phyloP scores from a whole-genome alignment of 306 rosid species.

The Ochetophila trinervis region DNA sequence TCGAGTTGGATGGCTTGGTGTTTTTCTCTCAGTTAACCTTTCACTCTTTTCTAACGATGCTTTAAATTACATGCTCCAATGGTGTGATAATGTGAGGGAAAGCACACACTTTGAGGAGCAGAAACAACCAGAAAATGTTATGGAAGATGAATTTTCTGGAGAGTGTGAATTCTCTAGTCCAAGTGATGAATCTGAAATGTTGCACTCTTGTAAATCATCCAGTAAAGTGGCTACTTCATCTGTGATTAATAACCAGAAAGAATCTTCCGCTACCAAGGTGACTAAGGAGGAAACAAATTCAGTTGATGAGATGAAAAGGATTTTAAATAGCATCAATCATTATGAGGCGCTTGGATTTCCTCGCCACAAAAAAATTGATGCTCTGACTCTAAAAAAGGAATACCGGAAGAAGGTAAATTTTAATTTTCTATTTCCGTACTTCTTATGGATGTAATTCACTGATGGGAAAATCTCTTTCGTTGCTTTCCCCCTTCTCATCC shows the following conservation, averaged over 20 bases:
- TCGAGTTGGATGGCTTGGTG: constrained; percentile 90
- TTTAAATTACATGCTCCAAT: constrained; percentile 70
- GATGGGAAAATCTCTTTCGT: not conserved
- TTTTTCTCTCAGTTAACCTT: constrained; percentile 74
- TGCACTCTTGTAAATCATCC: constrained; percentile 74
- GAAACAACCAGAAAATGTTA: constrained; percentile 59
- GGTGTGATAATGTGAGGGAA: constrained; percentile 85
- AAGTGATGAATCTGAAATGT: constrained; percentile 55
- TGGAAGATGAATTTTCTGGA: constrained; percentile 69
- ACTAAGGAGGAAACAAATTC: constrained; percentile 53
- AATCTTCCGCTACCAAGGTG: constrained; percentile 51
- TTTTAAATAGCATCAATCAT: constrained; percentile 64
- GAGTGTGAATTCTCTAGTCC: constrained; percentile 68
- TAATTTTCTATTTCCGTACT: not conserved
- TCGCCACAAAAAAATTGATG: constrained; percentile 79
- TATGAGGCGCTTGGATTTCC: constrained; percentile 81
- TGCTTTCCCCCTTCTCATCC: too few species aligned
- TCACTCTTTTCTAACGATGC: constrained; percentile 83
- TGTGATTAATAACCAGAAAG: constrained; percentile 47
- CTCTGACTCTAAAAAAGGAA: constrained; percentile 63
- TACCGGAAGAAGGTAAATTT: constrained; percentile 68
- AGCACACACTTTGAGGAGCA: constrained; percentile 70
- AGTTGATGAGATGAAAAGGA: constrained; percentile 80
- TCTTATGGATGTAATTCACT: not conserved
- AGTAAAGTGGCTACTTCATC: constrained; percentile 52